Percentiles rank a stretch among this genome's conserved stretches.
Evolutionary conservation across 495 filamentous ascomycete genomes (phyloP).

Genomic region (Penicillium canariense): DNA sequence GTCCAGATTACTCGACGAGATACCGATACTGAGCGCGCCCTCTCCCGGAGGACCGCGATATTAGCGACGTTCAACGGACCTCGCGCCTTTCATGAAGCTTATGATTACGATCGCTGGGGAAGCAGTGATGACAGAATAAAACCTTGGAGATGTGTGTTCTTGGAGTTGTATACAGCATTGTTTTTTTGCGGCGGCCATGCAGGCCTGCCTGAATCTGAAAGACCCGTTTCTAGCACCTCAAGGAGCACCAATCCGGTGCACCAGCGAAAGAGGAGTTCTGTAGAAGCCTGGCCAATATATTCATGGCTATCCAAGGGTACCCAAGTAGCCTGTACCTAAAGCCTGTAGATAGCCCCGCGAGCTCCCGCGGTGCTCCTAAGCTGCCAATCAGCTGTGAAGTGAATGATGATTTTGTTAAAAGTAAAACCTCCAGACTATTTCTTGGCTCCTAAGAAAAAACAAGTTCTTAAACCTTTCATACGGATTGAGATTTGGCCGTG

Average conservation of each 20-base stretch:
- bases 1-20: conserved; percentile 73
- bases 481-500: neutral
- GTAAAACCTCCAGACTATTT: no score
- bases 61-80: neutral
- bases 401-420: neutral
- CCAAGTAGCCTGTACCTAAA: neutral
- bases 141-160: conserved; percentile 6
- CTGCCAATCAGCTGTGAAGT: neutral
- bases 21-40: conserved; percentile 64
- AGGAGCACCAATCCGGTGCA: neutral
- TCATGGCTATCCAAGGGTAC: neutral
- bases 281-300: neutral
- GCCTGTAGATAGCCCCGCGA: neutral
- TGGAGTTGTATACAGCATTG: conserved; percentile 4
- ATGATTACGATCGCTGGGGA: conserved; percentile 17
- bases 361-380: neutral
- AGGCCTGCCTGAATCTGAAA: neutral
- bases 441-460: neutral
- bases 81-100: conserved; percentile 16
- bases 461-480: neutral
- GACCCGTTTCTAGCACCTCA: neutral
- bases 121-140: conserved; percentile 4
- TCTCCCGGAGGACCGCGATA: neutral
- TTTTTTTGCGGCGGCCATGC: neutral
- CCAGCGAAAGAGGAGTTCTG: neutral